A percentile compares a stretch with the other conserved stretches of the same genome.
Evolutionary conservation across 2,329 filamentous ascomycete species (phyloP).

Genomic region (Cytospora piceae): DNA sequence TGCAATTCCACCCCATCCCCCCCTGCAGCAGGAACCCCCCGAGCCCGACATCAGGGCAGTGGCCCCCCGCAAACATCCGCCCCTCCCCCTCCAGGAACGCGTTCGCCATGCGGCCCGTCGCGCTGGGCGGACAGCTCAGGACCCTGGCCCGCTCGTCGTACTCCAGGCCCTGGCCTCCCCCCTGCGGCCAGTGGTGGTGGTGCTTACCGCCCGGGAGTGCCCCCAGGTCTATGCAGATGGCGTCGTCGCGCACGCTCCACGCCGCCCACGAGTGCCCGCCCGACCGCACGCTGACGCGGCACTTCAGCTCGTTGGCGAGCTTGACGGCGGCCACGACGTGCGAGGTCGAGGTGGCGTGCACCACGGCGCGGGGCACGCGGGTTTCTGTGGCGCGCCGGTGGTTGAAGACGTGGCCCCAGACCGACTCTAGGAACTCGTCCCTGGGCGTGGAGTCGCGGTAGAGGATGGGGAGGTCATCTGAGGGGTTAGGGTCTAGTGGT

Average conservation of each 20-base stretch:
- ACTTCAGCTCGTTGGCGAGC: conserved; percentile 41
- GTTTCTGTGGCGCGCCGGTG: conserved; percentile 37
- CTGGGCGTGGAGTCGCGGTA: conserved; percentile 32
- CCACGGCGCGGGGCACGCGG: conserved; percentile 46
- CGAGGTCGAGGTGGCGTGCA: conserved; percentile 41
- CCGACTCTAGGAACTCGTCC: conserved; percentile 28
- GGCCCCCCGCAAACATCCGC: conserved; percentile 56
- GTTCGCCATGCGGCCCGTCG: conserved; percentile 51
- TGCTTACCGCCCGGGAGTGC: conserved; percentile 33
- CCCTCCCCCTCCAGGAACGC: conserved; percentile 42
- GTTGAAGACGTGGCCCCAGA: conserved; percentile 50
- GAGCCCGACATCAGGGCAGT: conserved; percentile 61
- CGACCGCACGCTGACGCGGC: conserved; percentile 48
- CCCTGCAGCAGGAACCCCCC: conserved; percentile 60
- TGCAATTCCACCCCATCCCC: conserved; percentile 63
- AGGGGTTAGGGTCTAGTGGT: not conserved
- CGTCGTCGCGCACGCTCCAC: conserved; percentile 50
- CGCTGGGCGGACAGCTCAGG: conserved; percentile 49
- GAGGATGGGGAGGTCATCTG: conserved; percentile 28
- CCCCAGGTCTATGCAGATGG: conserved; percentile 46
- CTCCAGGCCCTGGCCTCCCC: conserved; percentile 35
- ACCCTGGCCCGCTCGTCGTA: conserved; percentile 45
- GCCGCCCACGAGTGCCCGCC: conserved; percentile 53
- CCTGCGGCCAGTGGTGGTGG: too few relatives aligned
- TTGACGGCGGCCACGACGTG: conserved; percentile 44